These are phyloP conservation scores for Kalmanozyma brasiliensis DNA, from an alignment of 1,284 basidiomycete species.

Conservation along the genomic window DNA sequence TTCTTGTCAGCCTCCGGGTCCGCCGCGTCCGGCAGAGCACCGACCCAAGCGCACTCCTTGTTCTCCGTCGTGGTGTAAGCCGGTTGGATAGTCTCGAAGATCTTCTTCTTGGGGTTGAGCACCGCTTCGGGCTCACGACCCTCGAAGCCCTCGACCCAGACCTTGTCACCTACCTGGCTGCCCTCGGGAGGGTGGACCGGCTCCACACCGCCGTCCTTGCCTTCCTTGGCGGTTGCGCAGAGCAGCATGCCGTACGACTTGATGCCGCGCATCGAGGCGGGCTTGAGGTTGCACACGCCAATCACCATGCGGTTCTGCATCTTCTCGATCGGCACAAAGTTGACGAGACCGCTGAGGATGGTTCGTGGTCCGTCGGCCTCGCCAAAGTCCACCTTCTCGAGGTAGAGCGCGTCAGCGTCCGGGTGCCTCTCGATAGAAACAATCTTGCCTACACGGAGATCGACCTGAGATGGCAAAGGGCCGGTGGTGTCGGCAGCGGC, in stretches of 20 bases:
- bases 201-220: slow-evolving; percentile 66
- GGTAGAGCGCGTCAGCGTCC: slow-evolving; percentile 66
- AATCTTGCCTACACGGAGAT: slow-evolving; percentile 66
- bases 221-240: slow-evolving; percentile 63
- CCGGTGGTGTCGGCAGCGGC: slow-evolving; percentile 47
- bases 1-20: slow-evolving; percentile 62
- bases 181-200: slow-evolving; percentile 63
- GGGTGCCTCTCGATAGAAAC: slow-evolving; percentile 64
- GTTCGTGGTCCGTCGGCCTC: slow-evolving; percentile 66
- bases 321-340: slow-evolving; percentile 67
- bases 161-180: slow-evolving; percentile 58
- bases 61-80: slow-evolving; percentile 59
- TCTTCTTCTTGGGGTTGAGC: slow-evolving; percentile 68
- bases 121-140: slow-evolving; percentile 60
- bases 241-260: slow-evolving; percentile 67
- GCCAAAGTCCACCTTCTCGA: slow-evolving; percentile 67
- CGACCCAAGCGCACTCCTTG: slow-evolving; percentile 62
- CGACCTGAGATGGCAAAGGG: slow-evolving; percentile 62
- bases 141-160: slow-evolving; percentile 66
- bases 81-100: slow-evolving; percentile 68
- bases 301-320: slow-evolving; percentile 66
- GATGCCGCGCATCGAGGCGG: slow-evolving; percentile 66
- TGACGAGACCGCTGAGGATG: slow-evolving; percentile 65
- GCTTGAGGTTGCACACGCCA: slow-evolving; percentile 67
- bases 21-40: slow-evolving; percentile 53